Conservation (phyloP, 192 early-diverging fungal genomes). For the Rhizophlyctis rosea region DNA sequence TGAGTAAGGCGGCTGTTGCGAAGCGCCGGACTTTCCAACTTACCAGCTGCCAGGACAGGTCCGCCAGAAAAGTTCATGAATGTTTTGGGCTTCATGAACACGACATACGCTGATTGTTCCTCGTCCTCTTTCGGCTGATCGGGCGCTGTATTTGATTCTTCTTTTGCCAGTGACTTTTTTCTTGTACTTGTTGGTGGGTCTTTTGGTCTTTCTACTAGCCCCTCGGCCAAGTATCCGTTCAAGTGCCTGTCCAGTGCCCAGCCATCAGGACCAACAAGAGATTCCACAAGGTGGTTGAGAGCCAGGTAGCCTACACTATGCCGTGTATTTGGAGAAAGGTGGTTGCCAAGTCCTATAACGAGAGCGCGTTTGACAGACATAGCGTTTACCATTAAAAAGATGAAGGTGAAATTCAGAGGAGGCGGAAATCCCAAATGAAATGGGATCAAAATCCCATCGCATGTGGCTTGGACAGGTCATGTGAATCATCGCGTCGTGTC, state of each 20-base stretch:
- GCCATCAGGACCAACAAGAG: background rate
- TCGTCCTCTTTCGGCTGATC: background rate
- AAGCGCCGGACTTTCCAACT: background rate
- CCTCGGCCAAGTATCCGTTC: background rate
- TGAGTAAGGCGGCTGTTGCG: background rate
- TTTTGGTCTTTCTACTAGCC: background rate
- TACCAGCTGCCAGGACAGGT: constrained; percentile 33
- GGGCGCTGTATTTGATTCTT: no score
- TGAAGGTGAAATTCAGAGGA: no score
- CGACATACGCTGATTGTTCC: constrained; percentile 23
- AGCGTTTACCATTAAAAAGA: no score
- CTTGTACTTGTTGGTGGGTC: background rate
- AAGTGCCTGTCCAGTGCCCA: constrained; percentile 7
- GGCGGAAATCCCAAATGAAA: no score
- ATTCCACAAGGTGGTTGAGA: constrained; percentile 49
- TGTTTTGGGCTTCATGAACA: constrained; percentile 60
- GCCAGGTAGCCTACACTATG: constrained; percentile 75
- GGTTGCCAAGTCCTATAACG: constrained; percentile 72
- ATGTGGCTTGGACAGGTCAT: no score
- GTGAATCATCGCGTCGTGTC: no score
- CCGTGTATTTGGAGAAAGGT: constrained; percentile 58
- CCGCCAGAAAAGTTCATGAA: constrained; percentile 71
- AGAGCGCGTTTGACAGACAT: no score
- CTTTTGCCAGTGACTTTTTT: no score
- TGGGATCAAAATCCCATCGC: no score